Percentiles rank a stretch among this genome's conserved stretches.
Evolutionary conservation across 2,329 filamentous ascomycete species (phyloP).

Genomic region (Hypoxylon sp.): DNA sequence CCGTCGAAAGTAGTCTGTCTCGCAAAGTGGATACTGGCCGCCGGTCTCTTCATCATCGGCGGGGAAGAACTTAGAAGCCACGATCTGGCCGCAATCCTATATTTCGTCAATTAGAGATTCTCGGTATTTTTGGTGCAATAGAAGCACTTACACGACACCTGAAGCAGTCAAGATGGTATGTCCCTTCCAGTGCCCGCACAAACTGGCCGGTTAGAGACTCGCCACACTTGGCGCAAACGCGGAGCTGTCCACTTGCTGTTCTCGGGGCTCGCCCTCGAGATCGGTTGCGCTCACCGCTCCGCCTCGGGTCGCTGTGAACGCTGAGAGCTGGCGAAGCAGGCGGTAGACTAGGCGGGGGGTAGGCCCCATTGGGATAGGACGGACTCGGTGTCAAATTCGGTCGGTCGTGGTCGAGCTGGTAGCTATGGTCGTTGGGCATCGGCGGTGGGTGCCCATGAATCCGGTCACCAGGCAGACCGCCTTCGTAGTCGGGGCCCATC

Average conservation of each 20-base stretch:
- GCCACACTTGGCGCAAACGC: constrained; percentile 88
- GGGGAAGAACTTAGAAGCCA: constrained; percentile 98
- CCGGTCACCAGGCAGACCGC: constrained; percentile 55
- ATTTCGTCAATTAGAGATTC: constrained; percentile 41
- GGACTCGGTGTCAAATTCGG: constrained; percentile 55
- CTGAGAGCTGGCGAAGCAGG: constrained; percentile 59
- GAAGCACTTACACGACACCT: constrained; percentile 84
- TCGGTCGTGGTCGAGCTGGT: constrained; percentile 55
- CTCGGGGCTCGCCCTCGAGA: constrained; percentile 69
- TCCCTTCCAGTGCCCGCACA: constrained; percentile 91
- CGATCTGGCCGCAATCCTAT: constrained; percentile 96
- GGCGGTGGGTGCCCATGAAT: constrained; percentile 52
- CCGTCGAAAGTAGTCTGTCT: constrained; percentile 96
- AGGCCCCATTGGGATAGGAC: constrained; percentile 52
- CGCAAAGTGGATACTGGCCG: constrained; percentile 93
- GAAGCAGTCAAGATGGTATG: constrained; percentile 98
- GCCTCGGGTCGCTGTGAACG: constrained; percentile 62
- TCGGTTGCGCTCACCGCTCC: constrained; percentile 71
- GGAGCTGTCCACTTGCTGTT: constrained; percentile 71
- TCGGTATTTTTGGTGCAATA: constrained; percentile 3
- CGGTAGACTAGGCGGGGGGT: constrained; percentile 50
- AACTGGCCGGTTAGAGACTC: constrained; percentile 94
- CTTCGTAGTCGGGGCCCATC: constrained; percentile 56
- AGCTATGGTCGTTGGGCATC: constrained; percentile 48
- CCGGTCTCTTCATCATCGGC: constrained; percentile 90